Base-by-base conservation (phyloP, 2,329 filamentous ascomycete genomes). In the Cryphonectria parasitica region DNA sequence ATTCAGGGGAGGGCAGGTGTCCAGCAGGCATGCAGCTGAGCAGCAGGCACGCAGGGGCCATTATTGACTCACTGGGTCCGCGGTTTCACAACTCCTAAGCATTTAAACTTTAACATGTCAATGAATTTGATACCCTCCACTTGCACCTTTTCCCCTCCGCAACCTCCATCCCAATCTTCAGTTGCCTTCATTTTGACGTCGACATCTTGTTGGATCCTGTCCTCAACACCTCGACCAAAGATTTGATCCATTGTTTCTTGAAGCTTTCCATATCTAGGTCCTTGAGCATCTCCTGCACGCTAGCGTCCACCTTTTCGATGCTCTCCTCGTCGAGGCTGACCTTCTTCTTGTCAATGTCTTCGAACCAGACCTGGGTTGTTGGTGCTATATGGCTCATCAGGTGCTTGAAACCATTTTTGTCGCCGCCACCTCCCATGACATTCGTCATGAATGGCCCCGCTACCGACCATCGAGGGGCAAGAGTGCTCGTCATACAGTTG, bases 401-500 rank as follows among this genome's bases (percentile, higher is more conserved):
- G 39, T 74, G 73, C 34, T 67, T 69, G 39, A 76, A 73, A 0
- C 75, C 74, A 4, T 73, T 73, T 36, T 66, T 69, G 2, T 74
- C 73, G 25, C 75, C 74, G 11, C 75, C 74, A n/a, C 74, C 68
- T 22, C 31, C 67, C 31, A 69, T 28, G 28, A 58, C 36, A 10
- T 43, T 34, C n/a, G 71, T 34, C 67, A 64, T 60, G 68, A 73
- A 69, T 2, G 74, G 74, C 1, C 74, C 74, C 28, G 72, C 70
- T 11, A 75, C 65, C 6, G 74, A 73, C 75, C 74, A 76, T 6
- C 75, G 71, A 1, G 71, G 71, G 0, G 74, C 75, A 7, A 73
- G 73, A 8, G 74, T 71, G 61, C 67, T 19, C 66, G 62, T 69
- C 45, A 69, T 60, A 58, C 60, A 64, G 8, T 52, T 62, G 52